phyloP scores from a whole-genome alignment of 1,284 basidiomycete species.

The Sporisorium iseilematis-ciliati region DNA sequence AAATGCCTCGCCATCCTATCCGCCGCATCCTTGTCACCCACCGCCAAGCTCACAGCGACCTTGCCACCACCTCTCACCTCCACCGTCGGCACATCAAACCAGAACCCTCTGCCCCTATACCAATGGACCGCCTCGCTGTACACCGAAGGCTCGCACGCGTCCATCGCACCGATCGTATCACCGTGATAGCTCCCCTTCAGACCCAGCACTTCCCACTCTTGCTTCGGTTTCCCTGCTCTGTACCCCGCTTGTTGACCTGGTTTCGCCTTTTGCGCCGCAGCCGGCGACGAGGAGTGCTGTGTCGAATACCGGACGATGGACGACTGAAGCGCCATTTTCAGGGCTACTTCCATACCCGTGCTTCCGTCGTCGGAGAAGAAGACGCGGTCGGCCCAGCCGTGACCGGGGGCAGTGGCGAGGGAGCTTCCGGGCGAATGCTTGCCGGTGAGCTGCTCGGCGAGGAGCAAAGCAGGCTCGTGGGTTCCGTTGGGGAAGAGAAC shows the following conservation, averaged over 20 bases:
- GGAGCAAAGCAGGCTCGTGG: conserved; percentile 83
- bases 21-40: conserved; percentile 9
- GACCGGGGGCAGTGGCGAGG: conserved; percentile 25
- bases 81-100: conserved; percentile 88
- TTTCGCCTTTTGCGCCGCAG: conserved; percentile 25
- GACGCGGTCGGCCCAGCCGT: conserved; percentile 87
- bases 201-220: conserved; percentile 82
- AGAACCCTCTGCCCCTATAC: conserved; percentile 91
- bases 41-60: conserved; percentile 20
- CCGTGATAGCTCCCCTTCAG: conserved; percentile 95
- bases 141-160: conserved; percentile 87
- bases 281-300: conserved; percentile 19
- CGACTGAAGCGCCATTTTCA: conserved; percentile 83
- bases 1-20: conserved; percentile 27
- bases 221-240: conserved; percentile 42
- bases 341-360: conserved; percentile 93
- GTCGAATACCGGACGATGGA: conserved; percentile 51
- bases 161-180: conserved; percentile 97
- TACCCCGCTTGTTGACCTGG: conserved; percentile 48
- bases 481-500: conserved; percentile 93
- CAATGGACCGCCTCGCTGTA: conserved; percentile 89
- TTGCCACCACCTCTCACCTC: conserved; percentile 73
- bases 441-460: conserved; percentile 79
- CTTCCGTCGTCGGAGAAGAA: conserved; percentile 96
- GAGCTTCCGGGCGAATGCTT: conserved; percentile 53